Conservation (phyloP, 371 early-diverging fungal genomes). For the Encephalitozoon intestinalis region DNA sequence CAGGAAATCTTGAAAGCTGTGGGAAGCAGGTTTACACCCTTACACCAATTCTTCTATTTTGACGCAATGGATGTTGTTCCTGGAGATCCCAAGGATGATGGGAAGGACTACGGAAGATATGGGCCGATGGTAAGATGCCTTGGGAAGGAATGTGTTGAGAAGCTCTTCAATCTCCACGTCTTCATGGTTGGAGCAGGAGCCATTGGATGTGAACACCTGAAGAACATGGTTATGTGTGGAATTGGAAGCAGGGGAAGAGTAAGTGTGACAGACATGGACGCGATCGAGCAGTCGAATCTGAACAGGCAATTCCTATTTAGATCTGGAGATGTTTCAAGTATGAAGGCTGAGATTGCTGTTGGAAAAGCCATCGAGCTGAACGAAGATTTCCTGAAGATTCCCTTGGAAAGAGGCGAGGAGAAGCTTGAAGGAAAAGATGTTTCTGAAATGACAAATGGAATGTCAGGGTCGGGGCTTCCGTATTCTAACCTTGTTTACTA, state of each 20-base stretch:
- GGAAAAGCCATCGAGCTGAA: slow-evolving; percentile 82
- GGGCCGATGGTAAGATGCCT: slow-evolving; percentile 85
- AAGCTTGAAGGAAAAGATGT: not conserved
- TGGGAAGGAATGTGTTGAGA: slow-evolving; percentile 77
- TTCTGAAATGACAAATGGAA: not conserved
- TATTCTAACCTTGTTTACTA: slow-evolving; percentile 67
- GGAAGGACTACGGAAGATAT: slow-evolving; percentile 67
- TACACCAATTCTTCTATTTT: slow-evolving; percentile 88
- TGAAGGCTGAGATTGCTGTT: slow-evolving; percentile 86
- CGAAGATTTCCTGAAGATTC: slow-evolving; percentile 67
- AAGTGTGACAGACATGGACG: slow-evolving; percentile 96
- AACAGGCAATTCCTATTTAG: slow-evolving; percentile 95
- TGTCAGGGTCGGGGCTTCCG: not conserved
- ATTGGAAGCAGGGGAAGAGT: slow-evolving; percentile 75
- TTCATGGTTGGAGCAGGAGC: slow-evolving; percentile 99
- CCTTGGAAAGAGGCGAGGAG: not conserved
- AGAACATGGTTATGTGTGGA: slow-evolving; percentile 98
- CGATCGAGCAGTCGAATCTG: slow-evolving; percentile 88
- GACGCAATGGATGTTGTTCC: slow-evolving; percentile 89
- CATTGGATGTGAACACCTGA: slow-evolving; percentile 99
- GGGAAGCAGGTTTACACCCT: slow-evolving; percentile 89
- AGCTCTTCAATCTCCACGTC: slow-evolving; percentile 72
- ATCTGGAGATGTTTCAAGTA: slow-evolving; percentile 75
- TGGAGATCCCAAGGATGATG: slow-evolving; percentile 53
- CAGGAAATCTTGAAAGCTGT: slow-evolving; percentile 92